Evolutionary conservation across 1,284 basidiomycete genomes (phyloP).

Genomic region (Xerocomus nothofagi): DNA sequence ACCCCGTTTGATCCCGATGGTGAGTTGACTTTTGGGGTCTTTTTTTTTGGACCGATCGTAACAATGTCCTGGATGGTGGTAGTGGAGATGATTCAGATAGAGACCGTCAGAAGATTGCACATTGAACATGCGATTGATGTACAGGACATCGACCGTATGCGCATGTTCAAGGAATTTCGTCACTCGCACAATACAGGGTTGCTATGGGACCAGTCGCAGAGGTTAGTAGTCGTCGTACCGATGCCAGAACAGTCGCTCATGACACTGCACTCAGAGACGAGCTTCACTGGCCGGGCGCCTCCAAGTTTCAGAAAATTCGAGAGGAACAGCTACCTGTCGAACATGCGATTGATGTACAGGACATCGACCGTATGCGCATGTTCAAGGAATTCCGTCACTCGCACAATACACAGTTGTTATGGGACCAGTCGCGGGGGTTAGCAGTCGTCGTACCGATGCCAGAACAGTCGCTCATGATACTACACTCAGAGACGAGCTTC

Average conservation of each 20-base stretch:
- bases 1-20: conserved; percentile 47
- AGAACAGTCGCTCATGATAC: neutral
- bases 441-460: neutral
- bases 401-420: no score
- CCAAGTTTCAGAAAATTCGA: neutral
- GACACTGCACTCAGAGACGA: conserved; percentile 19
- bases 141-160: conserved; percentile 37
- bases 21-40: conserved; percentile 39
- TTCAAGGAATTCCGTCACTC: no score
- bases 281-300: conserved; percentile 31
- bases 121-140: conserved; percentile 32
- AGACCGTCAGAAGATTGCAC: conserved; percentile 44
- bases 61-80: neutral
- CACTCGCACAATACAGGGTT: conserved; percentile 28
- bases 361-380: no score
- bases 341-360: no score
- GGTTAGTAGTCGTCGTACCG: conserved; percentile 31
- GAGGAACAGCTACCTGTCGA: conserved; percentile 10
- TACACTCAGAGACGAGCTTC: conserved; percentile 25
- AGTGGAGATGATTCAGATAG: conserved; percentile 50
- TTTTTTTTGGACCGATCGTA: no score
- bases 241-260: neutral
- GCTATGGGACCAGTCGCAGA: conserved; percentile 34
- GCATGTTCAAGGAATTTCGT: conserved; percentile 21
- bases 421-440: no score